Evolutionary conservation across 2,329 filamentous ascomycete species (phyloP), one percentile per base, ranked within the genome.

Genomic region (Fusarium penzigii): DNA sequence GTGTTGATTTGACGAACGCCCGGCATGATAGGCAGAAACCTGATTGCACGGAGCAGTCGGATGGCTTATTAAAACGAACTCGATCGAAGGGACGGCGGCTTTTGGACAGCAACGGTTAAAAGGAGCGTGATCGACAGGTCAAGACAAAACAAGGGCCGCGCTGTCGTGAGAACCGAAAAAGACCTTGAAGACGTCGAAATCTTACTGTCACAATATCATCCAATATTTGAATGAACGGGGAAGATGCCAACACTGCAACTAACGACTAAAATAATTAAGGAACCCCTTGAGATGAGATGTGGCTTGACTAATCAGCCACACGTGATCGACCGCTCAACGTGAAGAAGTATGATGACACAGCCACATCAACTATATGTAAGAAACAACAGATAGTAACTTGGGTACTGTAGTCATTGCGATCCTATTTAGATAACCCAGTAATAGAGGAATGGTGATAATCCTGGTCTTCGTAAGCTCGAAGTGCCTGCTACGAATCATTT

Each of bases 1-100:
- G 87, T 84, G 72, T 86, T 92, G 72, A 95, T 87, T 51, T 63
- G 65, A 47, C 65, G 68, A 36, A 71, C 60, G 54, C 63, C 65
- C 46, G 69, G 66, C 43, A 57, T 57, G 67, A 71, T 71, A 53
- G 54, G 56, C 49, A 56, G 48, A 59, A 55, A 53, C 64, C 64
- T 46, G 38, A 52, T 54, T 55, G 57, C 53, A 55, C 62, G 59
- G 60, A 62, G 59, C 53, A 53, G 56, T 55, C 63, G 63, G 64
- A 51, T 53, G 44, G 49, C 44, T 58, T 29, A 43, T 46, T 36
- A 42, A 34, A 16, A 40, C 20, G 20, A 17, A 40, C n/a, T 16
- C 14, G 39, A 40, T 20, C 39, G 39, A 40, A 17, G 8, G 39
- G 39, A 10, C 5, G 39, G 32, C 10, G 10, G 3, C 13, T 4